Evolutionary conservation across 345 rosid genomes (phyloP).

Genomic region (Eucalyptus tenuipes): DNA sequence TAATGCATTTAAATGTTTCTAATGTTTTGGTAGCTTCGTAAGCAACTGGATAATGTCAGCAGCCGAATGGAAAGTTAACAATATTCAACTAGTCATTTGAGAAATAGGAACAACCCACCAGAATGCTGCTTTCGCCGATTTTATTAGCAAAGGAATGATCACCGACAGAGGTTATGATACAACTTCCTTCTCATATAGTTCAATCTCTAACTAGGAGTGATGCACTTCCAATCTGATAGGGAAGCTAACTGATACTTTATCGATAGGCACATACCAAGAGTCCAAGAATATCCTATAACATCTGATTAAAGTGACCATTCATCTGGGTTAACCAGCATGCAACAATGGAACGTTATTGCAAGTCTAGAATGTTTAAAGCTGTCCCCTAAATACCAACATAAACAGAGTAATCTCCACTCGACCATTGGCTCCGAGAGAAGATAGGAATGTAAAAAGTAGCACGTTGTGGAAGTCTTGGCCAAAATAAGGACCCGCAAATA

Average conservation of each 20-base stretch:
- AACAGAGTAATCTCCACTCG: not conserved
- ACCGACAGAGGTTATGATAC: not conserved
- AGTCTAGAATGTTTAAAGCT: not conserved
- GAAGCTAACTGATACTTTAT: not conserved
- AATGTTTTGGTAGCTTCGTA: not conserved
- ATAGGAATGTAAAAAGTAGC: not conserved
- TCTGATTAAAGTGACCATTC: not conserved
- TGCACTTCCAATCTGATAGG: not conserved
- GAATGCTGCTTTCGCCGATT: not conserved
- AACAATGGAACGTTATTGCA: not conserved
- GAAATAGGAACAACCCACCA: not conserved
- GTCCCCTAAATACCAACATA: not conserved
- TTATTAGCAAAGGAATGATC: not conserved
- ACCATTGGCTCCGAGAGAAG: not conserved
- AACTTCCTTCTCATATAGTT: not conserved
- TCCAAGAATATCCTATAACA: not conserved
- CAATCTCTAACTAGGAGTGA: not conserved
- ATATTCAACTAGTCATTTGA: not conserved
- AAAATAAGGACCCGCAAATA: not conserved
- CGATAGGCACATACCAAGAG: not conserved
- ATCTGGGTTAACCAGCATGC: not conserved
- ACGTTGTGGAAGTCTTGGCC: not conserved
- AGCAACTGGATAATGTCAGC: not conserved
- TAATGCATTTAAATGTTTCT: not conserved
- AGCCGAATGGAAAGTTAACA: not conserved